Base-by-base conservation (phyloP, 257 asterid genomes). In the Lycium ferocissimum region DNA sequence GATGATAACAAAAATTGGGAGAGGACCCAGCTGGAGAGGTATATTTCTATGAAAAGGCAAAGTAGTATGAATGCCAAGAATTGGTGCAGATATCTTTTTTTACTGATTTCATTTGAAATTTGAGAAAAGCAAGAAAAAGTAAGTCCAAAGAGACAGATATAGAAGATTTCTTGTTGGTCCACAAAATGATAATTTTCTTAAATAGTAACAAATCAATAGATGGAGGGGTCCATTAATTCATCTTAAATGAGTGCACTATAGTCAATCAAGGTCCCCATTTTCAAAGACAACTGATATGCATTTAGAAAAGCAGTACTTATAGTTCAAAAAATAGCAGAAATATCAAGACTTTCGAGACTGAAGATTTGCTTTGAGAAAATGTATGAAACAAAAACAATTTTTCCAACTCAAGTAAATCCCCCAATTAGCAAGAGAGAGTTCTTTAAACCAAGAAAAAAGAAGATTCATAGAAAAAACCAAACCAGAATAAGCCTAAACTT, bases 1-100 rank as follows among this genome's bases (percentile, higher is more conserved):
- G 79, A 65, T 17, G 26, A 45, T 40, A 8, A 47, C 38, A 58
- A 10, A 69, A 72, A 80, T 84, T 83, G 18, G 79, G 26, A 76
- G 65, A 86, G 88, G 95, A 66, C 90, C 94, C 91, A 79, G 78
- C 70, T 81, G 53, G 83, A 84, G 88, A 63, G 66, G 86, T n/a
- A n/a, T 86, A 86, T 81, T 76, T 83, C 18, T 40, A 66, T 40
- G 83, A 57, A 89, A 89, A 90, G 82, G 89, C 83, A 85, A 83
- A 89, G 89, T 79, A 83, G 82, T 20, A 83, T 53, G 73, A 80
- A 80, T 20, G 82, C 82, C 26, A 81, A 65, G 84, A 84, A 69
- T 84, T 65, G 86, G 79, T 86, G 73, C 76, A 35, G 53, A 84
- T 75, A 89, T 85, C 84, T 75, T 84, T 87, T 26, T 85, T 72